Evolutionary conservation across 1,284 basidiomycete genomes (phyloP).

Genomic region (Pseudozyma sp.): DNA sequence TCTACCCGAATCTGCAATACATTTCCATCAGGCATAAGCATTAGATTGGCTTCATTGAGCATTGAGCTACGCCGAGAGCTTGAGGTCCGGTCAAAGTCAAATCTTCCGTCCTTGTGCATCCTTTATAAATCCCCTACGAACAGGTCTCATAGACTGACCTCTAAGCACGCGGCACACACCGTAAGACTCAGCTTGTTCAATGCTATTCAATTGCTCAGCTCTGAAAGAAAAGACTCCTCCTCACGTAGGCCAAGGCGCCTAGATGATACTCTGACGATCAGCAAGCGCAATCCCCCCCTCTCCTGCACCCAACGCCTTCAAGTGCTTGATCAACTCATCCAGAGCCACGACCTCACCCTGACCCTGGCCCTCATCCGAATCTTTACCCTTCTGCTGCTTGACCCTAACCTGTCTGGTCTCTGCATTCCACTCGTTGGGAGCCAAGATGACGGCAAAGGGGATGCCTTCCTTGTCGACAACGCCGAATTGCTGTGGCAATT

Average conservation of each 20-base stretch:
- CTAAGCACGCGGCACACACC: too few species aligned
- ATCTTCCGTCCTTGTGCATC: too few species aligned
- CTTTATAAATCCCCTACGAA: too few species aligned
- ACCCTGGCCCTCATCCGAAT: slow-evolving; percentile 73
- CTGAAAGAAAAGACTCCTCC: too few species aligned
- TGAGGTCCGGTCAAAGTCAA: too few species aligned
- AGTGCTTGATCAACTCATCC: slow-evolving; percentile 78
- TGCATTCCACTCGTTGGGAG: slow-evolving; percentile 83
- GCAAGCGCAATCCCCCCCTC: slow-evolving; percentile 15
- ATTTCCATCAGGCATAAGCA: background rate
- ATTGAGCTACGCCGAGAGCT: too few species aligned
- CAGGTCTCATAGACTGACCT: too few species aligned
- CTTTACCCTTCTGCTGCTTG: slow-evolving; percentile 89
- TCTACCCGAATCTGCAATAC: background rate
- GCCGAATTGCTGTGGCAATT: slow-evolving; percentile 81
- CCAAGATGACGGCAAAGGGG: slow-evolving; percentile 90
- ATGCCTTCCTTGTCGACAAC: slow-evolving; percentile 91
- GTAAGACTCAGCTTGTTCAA: too few species aligned
- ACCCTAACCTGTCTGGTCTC: slow-evolving; percentile 76
- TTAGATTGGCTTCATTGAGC: too few species aligned
- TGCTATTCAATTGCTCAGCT: too few species aligned
- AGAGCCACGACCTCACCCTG: slow-evolving; percentile 73
- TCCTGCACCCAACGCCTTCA: slow-evolving; percentile 65
- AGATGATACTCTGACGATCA: slow-evolving; percentile 34
- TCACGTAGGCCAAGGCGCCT: too few species aligned